Evolutionary conservation across 1,284 basidiomycete genomes (phyloP).

Genomic region (Austroboletus niveus): DNA sequence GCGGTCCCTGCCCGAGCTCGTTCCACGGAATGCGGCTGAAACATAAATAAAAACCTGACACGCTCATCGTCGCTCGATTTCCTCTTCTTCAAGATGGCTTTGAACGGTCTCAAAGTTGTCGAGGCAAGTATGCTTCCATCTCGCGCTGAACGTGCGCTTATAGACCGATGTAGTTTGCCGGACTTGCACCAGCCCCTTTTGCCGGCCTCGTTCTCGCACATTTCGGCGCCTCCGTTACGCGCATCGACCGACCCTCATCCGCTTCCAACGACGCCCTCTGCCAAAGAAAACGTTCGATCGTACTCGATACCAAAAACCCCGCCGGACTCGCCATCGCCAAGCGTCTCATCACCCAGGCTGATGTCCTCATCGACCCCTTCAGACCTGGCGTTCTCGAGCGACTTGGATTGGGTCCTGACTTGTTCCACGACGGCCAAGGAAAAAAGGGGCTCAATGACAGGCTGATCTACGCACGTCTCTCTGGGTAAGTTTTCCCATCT

Average conservation of each 20-base stretch:
- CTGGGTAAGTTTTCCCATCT: conserved; percentile 47
- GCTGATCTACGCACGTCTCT: conserved; percentile 64
- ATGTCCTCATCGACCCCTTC: conserved; percentile 83
- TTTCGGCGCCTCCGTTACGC: conserved; percentile 76
- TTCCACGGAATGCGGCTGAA: too few relatives aligned
- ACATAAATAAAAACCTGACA: not conserved
- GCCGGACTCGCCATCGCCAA: conserved; percentile 60
- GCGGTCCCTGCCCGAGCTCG: too few relatives aligned
- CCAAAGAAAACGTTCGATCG: conserved; percentile 73
- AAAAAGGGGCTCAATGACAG: conserved; percentile 54
- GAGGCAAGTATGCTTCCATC: conserved; percentile 41
- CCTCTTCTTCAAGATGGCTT: conserved; percentile 39
- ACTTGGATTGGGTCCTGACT: conserved; percentile 73
- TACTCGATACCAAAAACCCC: conserved; percentile 61
- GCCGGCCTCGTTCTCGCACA: conserved; percentile 80
- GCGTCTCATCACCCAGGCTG: conserved; percentile 62
- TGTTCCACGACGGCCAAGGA: conserved; percentile 53
- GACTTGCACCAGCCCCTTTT: conserved; percentile 81
- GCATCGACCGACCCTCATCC: conserved; percentile 63
- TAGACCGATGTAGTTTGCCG: conserved; percentile 60
- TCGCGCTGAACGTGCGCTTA: not conserved
- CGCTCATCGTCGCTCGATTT: not conserved
- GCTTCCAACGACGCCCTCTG: conserved; percentile 52
- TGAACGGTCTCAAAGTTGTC: conserved; percentile 54
- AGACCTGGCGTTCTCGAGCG: conserved; percentile 81